Evolutionary conservation across 2,329 filamentous ascomycete genomes (phyloP).

Genomic region (Trichoderma simmonsii): DNA sequence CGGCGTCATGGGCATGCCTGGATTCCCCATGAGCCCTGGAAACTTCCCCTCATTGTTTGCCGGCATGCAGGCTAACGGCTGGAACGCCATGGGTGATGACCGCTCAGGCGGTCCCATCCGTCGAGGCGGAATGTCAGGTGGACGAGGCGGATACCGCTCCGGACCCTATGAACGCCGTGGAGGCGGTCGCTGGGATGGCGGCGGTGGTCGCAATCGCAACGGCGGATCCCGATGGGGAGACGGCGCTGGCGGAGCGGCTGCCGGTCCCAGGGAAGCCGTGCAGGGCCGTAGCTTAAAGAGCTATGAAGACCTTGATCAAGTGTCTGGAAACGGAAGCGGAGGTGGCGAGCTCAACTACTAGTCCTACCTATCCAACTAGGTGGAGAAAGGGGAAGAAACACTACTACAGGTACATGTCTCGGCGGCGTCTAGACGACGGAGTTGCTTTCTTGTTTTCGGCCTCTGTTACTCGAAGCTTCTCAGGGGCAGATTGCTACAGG

Average conservation of each 20-base stretch:
- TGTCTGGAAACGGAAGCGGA: constrained; percentile 63
- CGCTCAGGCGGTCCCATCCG: constrained; percentile 67
- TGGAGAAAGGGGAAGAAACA: neutral
- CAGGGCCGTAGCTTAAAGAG: constrained; percentile 91
- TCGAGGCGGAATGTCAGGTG: constrained; percentile 57
- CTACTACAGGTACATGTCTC: neutral
- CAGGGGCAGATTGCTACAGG: neutral
- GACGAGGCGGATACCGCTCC: constrained; percentile 56
- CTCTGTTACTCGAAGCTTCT: neutral
- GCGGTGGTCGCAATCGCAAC: constrained; percentile 47
- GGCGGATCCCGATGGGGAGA: constrained; percentile 66
- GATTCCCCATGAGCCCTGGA: constrained; percentile 52
- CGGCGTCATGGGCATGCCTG: constrained; percentile 57
- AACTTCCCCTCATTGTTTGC: constrained; percentile 56
- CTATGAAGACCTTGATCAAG: constrained; percentile 94
- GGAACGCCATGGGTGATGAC: constrained; percentile 52
- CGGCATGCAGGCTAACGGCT: constrained; percentile 46
- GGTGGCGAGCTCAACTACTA: constrained; percentile 90
- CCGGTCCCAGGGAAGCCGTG: constrained; percentile 86
- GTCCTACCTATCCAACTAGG: constrained; percentile 13
- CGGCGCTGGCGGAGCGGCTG: constrained; percentile 70
- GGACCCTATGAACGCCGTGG: constrained; percentile 72
- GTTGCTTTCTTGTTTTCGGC: neutral
- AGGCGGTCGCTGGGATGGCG: constrained; percentile 51
- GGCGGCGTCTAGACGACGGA: neutral